Evolutionary conservation across 148 eudicot species (phyloP), one percentile per base, ranked within the genome.

Genomic region (Bassia scoparia): DNA sequence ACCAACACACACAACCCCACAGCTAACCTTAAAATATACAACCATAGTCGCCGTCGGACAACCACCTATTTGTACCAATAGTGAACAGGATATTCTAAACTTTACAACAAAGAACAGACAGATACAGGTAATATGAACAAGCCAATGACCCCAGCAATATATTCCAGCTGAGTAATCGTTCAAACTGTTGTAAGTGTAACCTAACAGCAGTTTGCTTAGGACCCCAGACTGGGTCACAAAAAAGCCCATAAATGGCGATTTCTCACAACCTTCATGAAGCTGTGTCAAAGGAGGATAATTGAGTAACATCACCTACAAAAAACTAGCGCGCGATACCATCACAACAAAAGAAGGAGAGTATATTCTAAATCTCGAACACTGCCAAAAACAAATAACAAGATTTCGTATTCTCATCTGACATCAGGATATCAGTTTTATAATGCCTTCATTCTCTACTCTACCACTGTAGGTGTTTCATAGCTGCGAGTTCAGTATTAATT

Each of bases 161-260:
- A 31, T 18, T 82, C 90, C 99, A n/a, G n/a, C 97, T 88, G 86
- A n/a, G 67, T 82, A 84, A 30, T 64, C 79, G 34, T 64, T 81
- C 67, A 77, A 64, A 61, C 85, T 86, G 17, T 75, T 76, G 56
- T 72, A 88, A 3, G 89, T 90, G 79, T 95, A 95, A 72, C 89
- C 85, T 29, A 95, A 84, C 31, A 77, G 72, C 76, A 95, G 78
- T 68, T 84, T 87, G 86, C 79, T 92, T 95, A 66, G 89, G 76
- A 79, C 88, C 94, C 66, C 90, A 97, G 99, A 79, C 97, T 78
- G 96, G 96, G 78, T 95, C 99, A 61, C 93, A 92, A 76, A 92
- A 95, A 92, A 95, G 18, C 99, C 99, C 99, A 95, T 95, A 46
- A 95, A 92, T 95, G 60, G 97, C 99, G 97, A 88, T 83, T 95